These are phyloP conservation scores for Linum usitatissimum DNA, from an alignment of 345 rosid species.

Conservation along the genomic window DNA sequence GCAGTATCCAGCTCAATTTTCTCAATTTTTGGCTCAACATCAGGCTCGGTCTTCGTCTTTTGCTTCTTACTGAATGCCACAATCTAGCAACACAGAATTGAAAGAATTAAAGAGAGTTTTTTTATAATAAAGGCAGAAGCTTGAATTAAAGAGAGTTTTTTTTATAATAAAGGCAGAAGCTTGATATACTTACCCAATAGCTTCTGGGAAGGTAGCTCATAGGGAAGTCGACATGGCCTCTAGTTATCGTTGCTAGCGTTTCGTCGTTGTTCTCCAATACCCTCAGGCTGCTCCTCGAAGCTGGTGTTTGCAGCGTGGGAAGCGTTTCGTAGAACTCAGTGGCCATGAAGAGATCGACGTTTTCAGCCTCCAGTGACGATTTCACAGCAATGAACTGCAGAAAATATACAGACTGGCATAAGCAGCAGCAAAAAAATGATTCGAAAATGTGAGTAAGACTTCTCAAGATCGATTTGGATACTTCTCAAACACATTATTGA, in stretches of 20 bases:
- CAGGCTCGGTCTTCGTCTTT: no score
- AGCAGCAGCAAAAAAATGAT: background rate
- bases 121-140: no score
- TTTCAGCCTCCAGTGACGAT: constrained; percentile 15
- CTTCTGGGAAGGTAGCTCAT: background rate
- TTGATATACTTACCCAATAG: background rate
- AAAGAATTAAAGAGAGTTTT: background rate
- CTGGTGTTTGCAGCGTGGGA: background rate
- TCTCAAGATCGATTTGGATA: background rate
- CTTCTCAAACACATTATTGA: no score
- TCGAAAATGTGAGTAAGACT: background rate
- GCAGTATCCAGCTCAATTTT: background rate
- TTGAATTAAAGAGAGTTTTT: background rate
- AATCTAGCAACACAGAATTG: background rate
- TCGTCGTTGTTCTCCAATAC: background rate
- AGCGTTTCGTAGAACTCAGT: background rate
- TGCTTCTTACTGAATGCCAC: background rate
- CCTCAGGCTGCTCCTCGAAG: background rate
- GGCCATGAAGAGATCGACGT: constrained; percentile 13
- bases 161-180: no score
- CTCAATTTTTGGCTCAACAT: no score
- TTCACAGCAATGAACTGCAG: constrained; percentile 19
- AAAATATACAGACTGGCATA: constrained; percentile 1
- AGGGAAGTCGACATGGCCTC: background rate
- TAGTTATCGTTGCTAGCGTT: background rate